Percentiles rank a stretch among this genome's conserved stretches.
These are phyloP conservation scores for bread wheat (Triticum aestivum) DNA, from an alignment of 176 grass and related monocot genomes.

Conservation along the genomic window IWGSC_CS_RefSeq_v2.1 NC_057796.1:429980485-429980984, in stretches of 20 bases:
- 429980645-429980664: slow-evolving; percentile 15
- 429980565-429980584: slow-evolving; percentile 33
- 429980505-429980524: slow-evolving; percentile 45
- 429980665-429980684: not conserved
- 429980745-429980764: slow-evolving; percentile 39
- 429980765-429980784: slow-evolving; percentile 33
- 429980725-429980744: slow-evolving; percentile 30
- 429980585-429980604: slow-evolving; percentile 35
- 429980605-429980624: not conserved
- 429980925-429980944: not conserved
- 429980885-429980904: not conserved
- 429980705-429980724: slow-evolving; percentile 43
- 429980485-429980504: not conserved
- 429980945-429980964: not conserved
- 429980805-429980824: not conserved
- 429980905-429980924: not conserved
- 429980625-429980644: slow-evolving; percentile 36
- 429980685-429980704: slow-evolving; percentile 37
- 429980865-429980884: not conserved
- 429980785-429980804: slow-evolving; percentile 50
- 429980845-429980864: not conserved
- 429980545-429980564: slow-evolving; percentile 31
- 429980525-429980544: slow-evolving; percentile 17
- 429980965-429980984: too few species aligned
- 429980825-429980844: not conserved